Evolutionary conservation across 768 basidiomycete species (phyloP), one percentile per base, ranked within the genome.

Genomic region (Macrolepiota fuliginosa): DNA sequence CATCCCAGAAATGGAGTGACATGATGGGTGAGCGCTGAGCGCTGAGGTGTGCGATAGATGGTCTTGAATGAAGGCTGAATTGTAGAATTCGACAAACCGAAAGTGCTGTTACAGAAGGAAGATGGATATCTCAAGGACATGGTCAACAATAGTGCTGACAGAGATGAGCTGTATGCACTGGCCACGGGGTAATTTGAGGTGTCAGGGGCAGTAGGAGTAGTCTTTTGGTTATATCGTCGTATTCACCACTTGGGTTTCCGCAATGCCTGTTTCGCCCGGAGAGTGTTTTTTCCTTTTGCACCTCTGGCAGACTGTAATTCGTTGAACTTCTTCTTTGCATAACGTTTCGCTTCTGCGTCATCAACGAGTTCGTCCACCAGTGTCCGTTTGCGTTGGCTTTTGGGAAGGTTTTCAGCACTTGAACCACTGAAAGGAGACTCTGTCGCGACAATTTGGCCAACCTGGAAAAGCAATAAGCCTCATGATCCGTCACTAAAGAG

Each of bases 291-390:
- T 7, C 92, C 92, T 67, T 78, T 86, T 15, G 86, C 86, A 19
- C 83, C 87, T 67, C 88, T 81, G 46, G 85, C 83, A 4, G 73
- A 70, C 74, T 92, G 89, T 51, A 94, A 74, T 56, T 92, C 90
- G 63, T 84, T 83, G 74, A 94, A 95, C 77, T 96, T 96, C 77
- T 84, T 87, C 77, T 95, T 95, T n/a, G 94, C 90, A 70, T 95
- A 95, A 63, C 88, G 81, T 71, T 85, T 86, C 27, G 91, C 84
- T 73, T 94, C 91, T 2, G 91, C 88, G 75, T 96, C 94, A 67
- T 91, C 91, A 54, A 96, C 85, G 37, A 96, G 79, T 68, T 96
- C 94, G 63, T 95, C 93, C 24, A 97, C 90, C 50, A 95, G 74
- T 4, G 89, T 92, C 63, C 92, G 81, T 74, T 95, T 94, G 62